phyloP scores from a whole-genome alignment of 1,139 yeast species.

The Yamadazyma membranifaciens region DNA sequence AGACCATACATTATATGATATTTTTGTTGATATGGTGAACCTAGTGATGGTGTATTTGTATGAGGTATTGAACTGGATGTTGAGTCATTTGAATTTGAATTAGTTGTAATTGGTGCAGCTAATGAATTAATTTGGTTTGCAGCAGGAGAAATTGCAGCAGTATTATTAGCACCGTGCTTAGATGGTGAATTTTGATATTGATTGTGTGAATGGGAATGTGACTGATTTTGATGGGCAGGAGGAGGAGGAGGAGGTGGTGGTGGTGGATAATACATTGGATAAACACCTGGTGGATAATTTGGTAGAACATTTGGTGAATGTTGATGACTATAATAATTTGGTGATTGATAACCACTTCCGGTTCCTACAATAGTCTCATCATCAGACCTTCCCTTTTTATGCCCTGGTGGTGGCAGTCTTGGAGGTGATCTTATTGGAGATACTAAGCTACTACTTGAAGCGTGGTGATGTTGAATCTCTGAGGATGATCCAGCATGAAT shows the following conservation, averaged over 20 bases:
- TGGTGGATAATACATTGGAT: constrained; percentile 3
- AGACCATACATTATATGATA: constrained; percentile 20
- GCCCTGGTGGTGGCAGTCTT: constrained; percentile 28
- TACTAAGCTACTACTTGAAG: constrained; percentile 16
- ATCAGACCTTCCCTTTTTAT: constrained; percentile 28
- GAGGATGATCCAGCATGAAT: no score
- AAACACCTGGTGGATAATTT: constrained; percentile 21
- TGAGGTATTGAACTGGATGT: not conserved
- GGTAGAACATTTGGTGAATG: constrained; percentile 20
- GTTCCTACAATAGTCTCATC: constrained; percentile 18
- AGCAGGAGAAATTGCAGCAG: no score
- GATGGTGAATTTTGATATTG: not conserved
- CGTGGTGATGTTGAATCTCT: not conserved
- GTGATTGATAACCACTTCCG: constrained; percentile 15
- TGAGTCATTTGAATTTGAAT: not conserved
- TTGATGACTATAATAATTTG: constrained; percentile 17
- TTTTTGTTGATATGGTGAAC: constrained; percentile 38
- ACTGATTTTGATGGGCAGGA: not conserved
- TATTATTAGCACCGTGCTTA: not conserved
- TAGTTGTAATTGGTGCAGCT: not conserved
- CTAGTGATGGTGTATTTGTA: constrained; percentile 15
- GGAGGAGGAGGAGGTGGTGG: constrained; percentile 14
- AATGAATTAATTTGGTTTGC: no score
- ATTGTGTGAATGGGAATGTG: constrained; percentile 1
- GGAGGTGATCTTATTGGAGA: constrained; percentile 40